Evolutionary conservation across 1,139 yeast species (phyloP), one percentile per base, ranked within the genome.

Genomic region (Candida albicans): DNA sequence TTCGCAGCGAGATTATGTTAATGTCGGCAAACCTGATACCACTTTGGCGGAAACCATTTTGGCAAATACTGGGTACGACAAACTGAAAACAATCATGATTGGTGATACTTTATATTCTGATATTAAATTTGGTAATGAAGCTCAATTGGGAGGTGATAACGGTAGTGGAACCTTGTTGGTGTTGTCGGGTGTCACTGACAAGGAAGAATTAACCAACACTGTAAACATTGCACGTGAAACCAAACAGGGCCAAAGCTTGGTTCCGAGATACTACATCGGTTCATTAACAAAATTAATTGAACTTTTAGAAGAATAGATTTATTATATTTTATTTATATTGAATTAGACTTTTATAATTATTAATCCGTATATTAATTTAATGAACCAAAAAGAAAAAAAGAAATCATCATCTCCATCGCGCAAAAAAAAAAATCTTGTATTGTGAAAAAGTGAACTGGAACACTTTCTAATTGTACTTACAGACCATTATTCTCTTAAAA

Each of bases 61-160:
- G 40, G 50, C 51, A 6, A 59, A 59, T 27, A 61, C 58, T 28
- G 56, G 54, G 4, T 68, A 65, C 47, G 64, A 63, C 28, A 57
- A 53, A 41, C 44, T 46, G 27, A 59, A 53, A 37, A 66, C 75
- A 0, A 51, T 70, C 36, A 70, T 71, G 75, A 60, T 69, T 11
- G 75, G 77, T 7, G 77, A 71, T 48, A 70, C 75, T 1, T 54
- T 70, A 35, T 68, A 68, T 46, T 70, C 77, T 1, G 77, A 71
- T 49, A 70, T 71, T 48, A 70, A 70, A 50, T 70, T 71, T 51
- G 77, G 74, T 1, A 70, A 70, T 50, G 75, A 70, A 47, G 73
- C 75, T 1, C 43, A 56, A 3, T 55, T 69, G 41, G 73, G 71
- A 18, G 22, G 22, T 18, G 22, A 18, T 7, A 33, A 58, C 28